A percentile compares a stretch with the other conserved stretches of the same genome.
Conservation (phyloP, 768 basidiomycete species). For the Hebeloma cylindrosporum region DNA sequence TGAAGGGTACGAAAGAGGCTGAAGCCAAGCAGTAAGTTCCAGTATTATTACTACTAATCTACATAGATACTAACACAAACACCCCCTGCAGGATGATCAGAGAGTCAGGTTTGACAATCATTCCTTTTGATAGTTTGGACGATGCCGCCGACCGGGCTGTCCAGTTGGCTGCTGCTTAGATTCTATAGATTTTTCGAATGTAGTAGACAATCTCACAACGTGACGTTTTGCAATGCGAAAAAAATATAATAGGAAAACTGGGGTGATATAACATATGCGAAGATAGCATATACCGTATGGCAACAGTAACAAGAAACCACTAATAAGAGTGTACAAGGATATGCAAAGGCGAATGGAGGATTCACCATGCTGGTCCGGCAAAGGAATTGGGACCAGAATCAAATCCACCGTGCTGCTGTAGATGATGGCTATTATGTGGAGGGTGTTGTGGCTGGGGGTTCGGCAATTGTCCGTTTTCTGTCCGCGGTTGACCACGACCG, state of each 20-base stretch:
- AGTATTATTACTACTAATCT: not conserved
- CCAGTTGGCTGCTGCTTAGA: conserved; percentile 60
- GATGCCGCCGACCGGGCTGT: conserved; percentile 86
- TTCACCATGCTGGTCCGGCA: conserved; percentile 53
- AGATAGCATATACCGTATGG: conserved; percentile 40
- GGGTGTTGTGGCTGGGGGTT: conserved; percentile 33
- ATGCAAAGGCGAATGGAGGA: conserved; percentile 14
- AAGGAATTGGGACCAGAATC: conserved; percentile 42
- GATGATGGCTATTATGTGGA: conserved; percentile 28
- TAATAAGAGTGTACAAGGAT: conserved; percentile 26
- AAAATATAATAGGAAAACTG: too few relatives aligned
- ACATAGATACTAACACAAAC: conserved; percentile 9
- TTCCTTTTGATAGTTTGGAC: conserved; percentile 90
- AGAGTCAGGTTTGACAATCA: conserved; percentile 90
- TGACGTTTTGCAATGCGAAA: conserved; percentile 15
- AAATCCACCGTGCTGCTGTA: conserved; percentile 40
- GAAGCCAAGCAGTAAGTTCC: conserved; percentile 89
- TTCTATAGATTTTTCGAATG: conserved; percentile 14
- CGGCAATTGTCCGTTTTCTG: conserved; percentile 46
- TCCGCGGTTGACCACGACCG: conserved; percentile 50
- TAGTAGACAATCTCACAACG: conserved; percentile 17
- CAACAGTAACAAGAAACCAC: conserved; percentile 34
- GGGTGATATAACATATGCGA: conserved; percentile 33
- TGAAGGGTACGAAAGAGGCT: conserved; percentile 95
- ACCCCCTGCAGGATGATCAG: conserved; percentile 77